Evolutionary conservation across 1,139 yeast species (phyloP), one percentile per base, ranked within the genome.

Genomic region (Diutina catenulata): DNA sequence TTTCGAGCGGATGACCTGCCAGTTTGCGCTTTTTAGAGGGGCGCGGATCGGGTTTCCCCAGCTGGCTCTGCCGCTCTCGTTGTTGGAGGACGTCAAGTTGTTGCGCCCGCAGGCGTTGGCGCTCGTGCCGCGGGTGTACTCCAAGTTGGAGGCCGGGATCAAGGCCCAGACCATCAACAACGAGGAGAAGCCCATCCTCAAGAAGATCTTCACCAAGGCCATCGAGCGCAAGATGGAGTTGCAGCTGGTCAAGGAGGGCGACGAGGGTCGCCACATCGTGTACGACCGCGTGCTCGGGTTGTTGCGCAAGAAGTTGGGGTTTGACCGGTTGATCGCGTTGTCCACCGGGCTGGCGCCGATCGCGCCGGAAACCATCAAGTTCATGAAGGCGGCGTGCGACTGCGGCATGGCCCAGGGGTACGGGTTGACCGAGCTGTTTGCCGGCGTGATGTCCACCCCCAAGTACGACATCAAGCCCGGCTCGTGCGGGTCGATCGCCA

Each of bases 341-440:
- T 47, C 59, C 23, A 56, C 64, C 13, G 73, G 72, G 13, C 59
- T 68, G 10, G 71, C 73, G 3, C 73, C 73, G 27, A 60, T 66
- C 41, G 54, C 64, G 31, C 59, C 61, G 3, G 65, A 59, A 23
- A 64, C 71, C 3, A 54, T 66, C 32, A 60, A 51, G 45, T 66
- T 65, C 44, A 46, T 67, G 42, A 65, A 62, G 47, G 66, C 68
- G 2, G 43, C 63, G 3, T 52, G 65, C 39, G 59, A 60, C 42
- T 40, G 57, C 26, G 73, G 71, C 19, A 42, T 67, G 40, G 38
- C 55, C 24, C 70, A 65, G 49, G 72, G 71, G 37, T 67, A 65
- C 45, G 73, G 73, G 7, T 57, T 64, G 44, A 66, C 71, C 24
- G 73, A 67, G 46, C 56, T 67, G 5, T 64, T 64, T 49, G 71